A percentile compares a stretch with the other conserved stretches of the same genome.
These are phyloP conservation scores for Candida easanensis DNA, from an alignment of 805 yeast species.

Conservation along the genomic window DNA sequence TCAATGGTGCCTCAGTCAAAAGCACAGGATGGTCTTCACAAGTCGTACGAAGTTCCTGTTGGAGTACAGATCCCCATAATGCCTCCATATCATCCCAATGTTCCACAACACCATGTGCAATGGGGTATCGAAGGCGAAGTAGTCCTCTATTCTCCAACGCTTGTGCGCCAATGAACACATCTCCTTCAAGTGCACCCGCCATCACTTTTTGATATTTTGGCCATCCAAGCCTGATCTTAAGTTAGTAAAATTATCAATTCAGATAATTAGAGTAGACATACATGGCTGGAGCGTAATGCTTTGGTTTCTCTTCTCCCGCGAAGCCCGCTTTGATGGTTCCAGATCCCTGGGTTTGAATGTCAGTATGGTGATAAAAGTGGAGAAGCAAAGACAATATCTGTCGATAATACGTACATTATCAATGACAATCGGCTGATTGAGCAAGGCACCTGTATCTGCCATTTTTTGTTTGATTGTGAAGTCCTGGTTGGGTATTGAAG, in stretches of 20 bases:
- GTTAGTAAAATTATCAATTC: constrained; percentile 4
- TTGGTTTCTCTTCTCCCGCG: constrained; percentile 88
- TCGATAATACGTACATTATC: constrained; percentile 47
- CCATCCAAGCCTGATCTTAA: constrained; percentile 51
- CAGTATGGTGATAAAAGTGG: constrained; percentile 1
- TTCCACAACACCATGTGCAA: constrained; percentile 72
- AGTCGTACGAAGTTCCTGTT: constrained; percentile 51
- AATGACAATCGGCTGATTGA: constrained; percentile 73
- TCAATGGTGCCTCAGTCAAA: constrained; percentile 86
- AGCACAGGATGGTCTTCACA: constrained; percentile 84
- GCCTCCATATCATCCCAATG: constrained; percentile 88
- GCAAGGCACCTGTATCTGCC: constrained; percentile 27
- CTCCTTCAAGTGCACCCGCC: constrained; percentile 69
- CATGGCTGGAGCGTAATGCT: constrained; percentile 57
- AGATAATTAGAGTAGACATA: constrained; percentile 20
- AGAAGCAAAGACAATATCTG: background rate
- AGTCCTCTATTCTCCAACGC: constrained; percentile 81
- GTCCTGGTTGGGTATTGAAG: background rate
- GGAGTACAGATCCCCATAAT: constrained; percentile 70
- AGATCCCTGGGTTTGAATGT: constrained; percentile 51
- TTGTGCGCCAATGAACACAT: constrained; percentile 66
- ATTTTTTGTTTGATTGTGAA: background rate
- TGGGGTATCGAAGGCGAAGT: constrained; percentile 66
- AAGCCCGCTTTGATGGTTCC: constrained; percentile 86
- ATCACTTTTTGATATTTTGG: constrained; percentile 82